Evolutionary conservation across 2,329 filamentous ascomycete species (phyloP).

Genomic region (Alternaria sp.): DNA sequence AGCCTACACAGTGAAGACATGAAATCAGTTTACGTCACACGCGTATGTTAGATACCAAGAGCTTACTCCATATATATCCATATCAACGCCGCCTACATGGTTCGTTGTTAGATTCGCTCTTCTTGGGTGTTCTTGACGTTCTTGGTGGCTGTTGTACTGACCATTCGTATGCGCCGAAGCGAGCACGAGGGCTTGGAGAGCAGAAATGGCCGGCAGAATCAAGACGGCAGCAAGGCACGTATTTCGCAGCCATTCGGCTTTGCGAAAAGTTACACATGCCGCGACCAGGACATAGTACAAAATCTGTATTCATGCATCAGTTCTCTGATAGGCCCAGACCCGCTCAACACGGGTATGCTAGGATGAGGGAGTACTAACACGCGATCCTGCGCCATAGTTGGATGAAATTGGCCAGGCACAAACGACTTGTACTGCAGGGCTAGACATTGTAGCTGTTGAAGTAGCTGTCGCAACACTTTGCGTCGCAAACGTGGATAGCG

Average conservation of each 20-base stretch:
- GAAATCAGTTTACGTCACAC: background rate
- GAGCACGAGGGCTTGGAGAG: conserved; percentile 70
- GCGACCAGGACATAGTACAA: conserved; percentile 67
- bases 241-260: conserved; percentile 68
- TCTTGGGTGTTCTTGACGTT: conserved; percentile 7
- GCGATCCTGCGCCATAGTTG: conserved; percentile 65
- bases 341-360: background rate
- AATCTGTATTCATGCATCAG: conserved; percentile 53
- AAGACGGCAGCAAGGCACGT: conserved; percentile 68
- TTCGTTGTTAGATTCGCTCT: conserved; percentile 18
- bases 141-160: conserved; percentile 48
- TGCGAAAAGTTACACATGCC: conserved; percentile 70
- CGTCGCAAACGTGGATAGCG: conserved; percentile 30
- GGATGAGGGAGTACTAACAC: conserved; percentile 52
- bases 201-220: conserved; percentile 71
- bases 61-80: conserved; percentile 68
- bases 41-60: background rate
- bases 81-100: conserved; percentile 66
- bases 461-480: conserved; percentile 20
- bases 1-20: conserved; percentile 45
- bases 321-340: conserved; percentile 16
- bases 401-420: conserved; percentile 67
- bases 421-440: conserved; percentile 55
- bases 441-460: conserved; percentile 21
- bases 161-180: conserved; percentile 67